Evolutionary conservation across 768 basidiomycete genomes (phyloP).

Genomic region (Flagelloscypha sp.): DNA sequence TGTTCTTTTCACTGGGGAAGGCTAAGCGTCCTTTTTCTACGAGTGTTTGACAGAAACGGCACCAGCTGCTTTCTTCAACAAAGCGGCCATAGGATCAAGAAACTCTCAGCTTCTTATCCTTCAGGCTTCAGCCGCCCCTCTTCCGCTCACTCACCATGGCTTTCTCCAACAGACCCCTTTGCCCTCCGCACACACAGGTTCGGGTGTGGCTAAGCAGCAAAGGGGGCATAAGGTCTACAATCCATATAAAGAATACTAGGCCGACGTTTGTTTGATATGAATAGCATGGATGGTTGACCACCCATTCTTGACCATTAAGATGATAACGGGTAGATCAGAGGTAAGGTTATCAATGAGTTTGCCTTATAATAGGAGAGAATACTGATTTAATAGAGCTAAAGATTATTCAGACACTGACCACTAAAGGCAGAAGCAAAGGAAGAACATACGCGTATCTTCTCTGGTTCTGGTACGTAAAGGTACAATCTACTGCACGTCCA

Average conservation of each 20-base stretch:
- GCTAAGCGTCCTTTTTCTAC: neutral
- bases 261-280: slow-evolving; percentile 81
- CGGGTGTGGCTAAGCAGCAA: slow-evolving; percentile 54
- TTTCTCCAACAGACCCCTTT: slow-evolving; percentile 17
- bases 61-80: too few species aligned
- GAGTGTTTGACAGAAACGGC: neutral
- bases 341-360: slow-evolving; percentile 76
- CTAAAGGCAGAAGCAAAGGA: slow-evolving; percentile 2
- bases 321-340: slow-evolving; percentile 67
- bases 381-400: slow-evolving; percentile 73
- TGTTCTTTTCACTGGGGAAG: too few species aligned
- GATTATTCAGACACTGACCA: neutral
- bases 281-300: slow-evolving; percentile 91
- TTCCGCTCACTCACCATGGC: slow-evolving; percentile 14
- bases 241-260: slow-evolving; percentile 87
- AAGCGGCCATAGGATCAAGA: slow-evolving; percentile 9
- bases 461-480: too few species aligned
- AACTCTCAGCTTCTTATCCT: slow-evolving; percentile 35
- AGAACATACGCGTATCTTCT: too few species aligned
- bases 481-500: too few species aligned
- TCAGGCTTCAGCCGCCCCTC: slow-evolving; percentile 27
- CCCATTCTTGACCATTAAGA: slow-evolving; percentile 59
- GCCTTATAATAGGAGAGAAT: slow-evolving; percentile 60
- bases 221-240: slow-evolving; percentile 55
- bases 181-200: slow-evolving; percentile 20